Conservation (phyloP, 371 early-diverging fungal species). For the Mortierella sp. region DNA sequence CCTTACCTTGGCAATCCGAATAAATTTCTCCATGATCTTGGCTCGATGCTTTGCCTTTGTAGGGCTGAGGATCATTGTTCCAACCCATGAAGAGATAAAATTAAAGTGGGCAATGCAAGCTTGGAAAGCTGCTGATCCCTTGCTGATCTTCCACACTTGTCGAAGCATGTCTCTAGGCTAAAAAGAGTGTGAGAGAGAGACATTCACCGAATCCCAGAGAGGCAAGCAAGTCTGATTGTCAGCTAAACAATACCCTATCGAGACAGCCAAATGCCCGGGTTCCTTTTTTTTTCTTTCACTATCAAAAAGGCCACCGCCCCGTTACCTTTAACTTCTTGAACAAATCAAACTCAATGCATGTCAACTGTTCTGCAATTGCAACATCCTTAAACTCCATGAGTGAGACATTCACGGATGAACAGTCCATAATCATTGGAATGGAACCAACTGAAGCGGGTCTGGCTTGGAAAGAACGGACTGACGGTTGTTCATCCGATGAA, state of each 20-base stretch:
- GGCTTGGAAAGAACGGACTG: conserved; percentile 16
- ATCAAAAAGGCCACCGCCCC: background rate
- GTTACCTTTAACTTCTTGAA: conserved; percentile 60
- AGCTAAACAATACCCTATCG: background rate
- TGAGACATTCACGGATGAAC: background rate
- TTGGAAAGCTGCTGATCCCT: conserved; percentile 34
- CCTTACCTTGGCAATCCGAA: conserved; percentile 65
- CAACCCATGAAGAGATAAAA: conserved; percentile 70
- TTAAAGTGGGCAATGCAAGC: conserved; percentile 66
- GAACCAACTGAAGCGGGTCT: background rate
- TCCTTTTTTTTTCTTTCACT: too few species aligned
- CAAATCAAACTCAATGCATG: conserved; percentile 63
- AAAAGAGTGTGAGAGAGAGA: background rate
- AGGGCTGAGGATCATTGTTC: conserved; percentile 68
- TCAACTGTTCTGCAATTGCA: conserved; percentile 65
- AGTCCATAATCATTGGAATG: background rate
- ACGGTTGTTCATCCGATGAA: too few species aligned
- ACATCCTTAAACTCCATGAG: conserved; percentile 51
- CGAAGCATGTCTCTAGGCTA: conserved; percentile 63
- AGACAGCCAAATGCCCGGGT: too few species aligned
- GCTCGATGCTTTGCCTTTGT: conserved; percentile 61
- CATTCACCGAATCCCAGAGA: too few species aligned
- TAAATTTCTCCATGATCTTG: conserved; percentile 65
- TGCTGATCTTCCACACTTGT: conserved; percentile 52
- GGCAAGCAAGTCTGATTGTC: background rate